These are phyloP conservation scores for Jatropha multifida DNA, from an alignment of 441 rosid genomes.

Conservation along the genomic window DNA sequence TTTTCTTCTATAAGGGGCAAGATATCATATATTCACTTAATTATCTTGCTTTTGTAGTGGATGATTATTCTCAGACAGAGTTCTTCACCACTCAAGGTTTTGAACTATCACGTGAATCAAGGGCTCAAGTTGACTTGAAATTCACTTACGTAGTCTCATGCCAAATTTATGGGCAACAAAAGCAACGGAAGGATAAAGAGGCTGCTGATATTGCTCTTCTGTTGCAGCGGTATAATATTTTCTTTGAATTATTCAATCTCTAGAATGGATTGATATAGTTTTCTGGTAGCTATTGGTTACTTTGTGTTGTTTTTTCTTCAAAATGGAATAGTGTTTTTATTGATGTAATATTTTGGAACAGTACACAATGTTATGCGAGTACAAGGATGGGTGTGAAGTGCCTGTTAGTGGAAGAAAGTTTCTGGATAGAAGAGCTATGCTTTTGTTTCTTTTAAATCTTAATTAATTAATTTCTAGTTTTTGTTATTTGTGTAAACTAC, in stretches of 20 bases:
- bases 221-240: constrained; percentile 63
- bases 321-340: constrained; percentile 12
- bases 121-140: constrained; percentile 94
- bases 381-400: neutral
- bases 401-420: neutral
- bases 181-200: constrained; percentile 79
- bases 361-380: neutral
- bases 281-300: constrained; percentile 3
- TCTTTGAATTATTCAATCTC: neutral
- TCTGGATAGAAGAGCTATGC: neutral
- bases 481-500: neutral
- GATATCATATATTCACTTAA: constrained; percentile 20
- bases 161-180: constrained; percentile 97
- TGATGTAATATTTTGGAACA: neutral
- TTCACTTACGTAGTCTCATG: constrained; percentile 97
- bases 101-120: constrained; percentile 72
- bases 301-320: neutral
- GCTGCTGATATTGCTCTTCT: constrained; percentile 94
- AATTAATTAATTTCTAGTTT: neutral
- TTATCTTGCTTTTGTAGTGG: constrained; percentile 42
- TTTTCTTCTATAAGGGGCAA: constrained; percentile 9
- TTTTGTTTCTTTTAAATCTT: neutral
- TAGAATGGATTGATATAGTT: neutral
- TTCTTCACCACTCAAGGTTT: constrained; percentile 60
- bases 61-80: constrained; percentile 46